These are phyloP conservation scores for Mortierella sp. DNA, from an alignment of 371 early-diverging fungal genomes.

Conservation along the genomic window DNA sequence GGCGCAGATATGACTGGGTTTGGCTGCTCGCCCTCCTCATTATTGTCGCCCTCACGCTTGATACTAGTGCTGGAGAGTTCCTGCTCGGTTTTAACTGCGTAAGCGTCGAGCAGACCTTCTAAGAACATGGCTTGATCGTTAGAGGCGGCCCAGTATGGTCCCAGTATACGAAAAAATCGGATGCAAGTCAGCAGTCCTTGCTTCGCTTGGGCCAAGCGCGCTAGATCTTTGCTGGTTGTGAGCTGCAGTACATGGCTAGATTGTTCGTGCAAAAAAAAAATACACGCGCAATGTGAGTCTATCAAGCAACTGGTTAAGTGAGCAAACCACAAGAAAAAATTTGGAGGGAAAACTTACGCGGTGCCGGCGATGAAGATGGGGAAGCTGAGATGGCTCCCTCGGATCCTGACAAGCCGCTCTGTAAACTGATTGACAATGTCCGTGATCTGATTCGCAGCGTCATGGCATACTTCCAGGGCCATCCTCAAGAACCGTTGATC, in stretches of 20 bases:
- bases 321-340: background rate
- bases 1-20: background rate
- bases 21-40: background rate
- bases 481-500: background rate
- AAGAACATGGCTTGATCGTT: background rate
- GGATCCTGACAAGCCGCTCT: background rate
- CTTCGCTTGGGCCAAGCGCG: background rate
- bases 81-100: background rate
- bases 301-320: too few species aligned
- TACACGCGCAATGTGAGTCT: background rate
- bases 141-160: background rate
- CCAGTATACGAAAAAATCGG: background rate
- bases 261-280: background rate
- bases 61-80: background rate
- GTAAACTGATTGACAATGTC: background rate
- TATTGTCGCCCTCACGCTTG: background rate
- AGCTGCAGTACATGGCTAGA: background rate
- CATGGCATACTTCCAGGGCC: background rate
- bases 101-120: background rate
- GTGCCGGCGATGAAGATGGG: background rate
- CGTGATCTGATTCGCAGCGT: background rate
- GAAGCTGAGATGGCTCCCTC: background rate
- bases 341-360: background rate
- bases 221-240: background rate
- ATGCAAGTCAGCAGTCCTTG: background rate